phyloP scores from a whole-genome alignment of 2,329 filamentous ascomycete genomes.

The Lasiodiplodia sp. region DNA sequence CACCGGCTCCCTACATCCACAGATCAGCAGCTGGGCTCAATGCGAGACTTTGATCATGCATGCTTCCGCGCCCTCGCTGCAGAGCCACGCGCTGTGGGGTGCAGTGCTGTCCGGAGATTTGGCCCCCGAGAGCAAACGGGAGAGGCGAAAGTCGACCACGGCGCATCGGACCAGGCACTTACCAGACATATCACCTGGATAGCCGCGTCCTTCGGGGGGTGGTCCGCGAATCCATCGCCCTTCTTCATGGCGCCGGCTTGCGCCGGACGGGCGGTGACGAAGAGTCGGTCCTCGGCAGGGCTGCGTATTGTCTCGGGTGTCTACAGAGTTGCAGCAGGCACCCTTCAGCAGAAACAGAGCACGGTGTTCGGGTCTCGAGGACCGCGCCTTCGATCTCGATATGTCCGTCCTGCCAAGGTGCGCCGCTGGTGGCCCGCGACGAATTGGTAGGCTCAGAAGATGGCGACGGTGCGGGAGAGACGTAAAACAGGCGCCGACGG shows the following conservation, averaged over 20 bases:
- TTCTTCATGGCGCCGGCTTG: slow-evolving; percentile 50
- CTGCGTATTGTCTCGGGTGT: slow-evolving; percentile 15
- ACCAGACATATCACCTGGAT: slow-evolving; percentile 60
- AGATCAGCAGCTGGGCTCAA: slow-evolving; percentile 27
- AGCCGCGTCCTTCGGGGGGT: slow-evolving; percentile 47
- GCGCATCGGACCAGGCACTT: slow-evolving; percentile 34
- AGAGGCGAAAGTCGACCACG: neutral
- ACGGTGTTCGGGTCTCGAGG: neutral
- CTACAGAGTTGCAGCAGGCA: neutral
- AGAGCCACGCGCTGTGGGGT: slow-evolving; percentile 3
- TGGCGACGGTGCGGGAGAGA: neutral
- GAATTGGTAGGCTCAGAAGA: neutral
- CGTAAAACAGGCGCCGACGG: neutral
- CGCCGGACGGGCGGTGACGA: slow-evolving; percentile 14
- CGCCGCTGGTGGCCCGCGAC: neutral
- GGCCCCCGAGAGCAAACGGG: slow-evolving; percentile 1
- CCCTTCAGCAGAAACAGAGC: neutral
- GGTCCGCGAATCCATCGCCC: slow-evolving; percentile 43
- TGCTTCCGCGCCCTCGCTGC: slow-evolving; percentile 12
- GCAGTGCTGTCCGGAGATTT: slow-evolving; percentile 3
- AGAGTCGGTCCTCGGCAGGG: slow-evolving; percentile 20
- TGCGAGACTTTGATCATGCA: slow-evolving; percentile 18
- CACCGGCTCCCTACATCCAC: slow-evolving; percentile 75
- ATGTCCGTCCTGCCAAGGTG: slow-evolving; percentile 3
- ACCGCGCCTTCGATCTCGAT: neutral